Evolutionary conservation across 768 basidiomycete species (phyloP).

Genomic region (Mycena olivaceomarginata): DNA sequence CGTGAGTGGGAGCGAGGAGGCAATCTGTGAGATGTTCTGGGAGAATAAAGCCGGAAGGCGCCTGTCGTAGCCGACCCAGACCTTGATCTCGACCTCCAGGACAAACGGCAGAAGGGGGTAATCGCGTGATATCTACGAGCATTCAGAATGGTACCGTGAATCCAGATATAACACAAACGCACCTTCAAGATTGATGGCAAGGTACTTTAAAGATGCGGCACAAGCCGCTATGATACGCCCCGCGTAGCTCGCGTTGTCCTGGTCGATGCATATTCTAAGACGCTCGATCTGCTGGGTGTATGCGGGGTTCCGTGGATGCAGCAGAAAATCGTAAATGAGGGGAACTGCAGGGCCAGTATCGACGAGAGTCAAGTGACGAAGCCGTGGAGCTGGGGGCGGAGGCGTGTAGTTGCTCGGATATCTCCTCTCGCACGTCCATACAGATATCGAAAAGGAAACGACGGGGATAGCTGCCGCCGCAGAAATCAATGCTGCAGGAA

Average conservation of each 20-base stretch:
- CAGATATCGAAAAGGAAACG: conserved; percentile 6
- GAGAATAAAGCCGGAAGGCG: conserved; percentile 4
- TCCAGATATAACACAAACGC: no score
- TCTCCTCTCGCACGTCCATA: not conserved
- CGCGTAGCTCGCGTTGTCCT: conserved; percentile 6
- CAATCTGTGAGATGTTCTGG: conserved; percentile 3
- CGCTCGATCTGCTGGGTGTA: conserved; percentile 10
- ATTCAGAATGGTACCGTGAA: not conserved
- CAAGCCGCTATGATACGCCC: conserved; percentile 18
- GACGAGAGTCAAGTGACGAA: conserved; percentile 5
- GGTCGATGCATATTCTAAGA: conserved; percentile 2
- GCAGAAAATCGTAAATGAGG: conserved; percentile 3
- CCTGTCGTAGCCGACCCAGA: not conserved
- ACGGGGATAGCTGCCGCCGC: conserved; percentile 11
- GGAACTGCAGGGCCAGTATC: not conserved
- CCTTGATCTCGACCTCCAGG: conserved; percentile 3
- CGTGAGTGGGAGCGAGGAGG: conserved; percentile 17
- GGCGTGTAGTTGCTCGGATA: not conserved
- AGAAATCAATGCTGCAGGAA: conserved; percentile 9
- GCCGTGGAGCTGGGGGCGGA: not conserved
- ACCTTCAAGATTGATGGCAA: conserved; percentile 22
- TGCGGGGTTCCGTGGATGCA: not conserved
- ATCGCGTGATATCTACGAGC: not conserved
- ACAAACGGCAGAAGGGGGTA: conserved; percentile 23
- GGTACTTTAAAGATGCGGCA: conserved; percentile 9